Base-by-base conservation (phyloP, 139 green algal genomes). In the Haematococcus lacustris region DNA sequence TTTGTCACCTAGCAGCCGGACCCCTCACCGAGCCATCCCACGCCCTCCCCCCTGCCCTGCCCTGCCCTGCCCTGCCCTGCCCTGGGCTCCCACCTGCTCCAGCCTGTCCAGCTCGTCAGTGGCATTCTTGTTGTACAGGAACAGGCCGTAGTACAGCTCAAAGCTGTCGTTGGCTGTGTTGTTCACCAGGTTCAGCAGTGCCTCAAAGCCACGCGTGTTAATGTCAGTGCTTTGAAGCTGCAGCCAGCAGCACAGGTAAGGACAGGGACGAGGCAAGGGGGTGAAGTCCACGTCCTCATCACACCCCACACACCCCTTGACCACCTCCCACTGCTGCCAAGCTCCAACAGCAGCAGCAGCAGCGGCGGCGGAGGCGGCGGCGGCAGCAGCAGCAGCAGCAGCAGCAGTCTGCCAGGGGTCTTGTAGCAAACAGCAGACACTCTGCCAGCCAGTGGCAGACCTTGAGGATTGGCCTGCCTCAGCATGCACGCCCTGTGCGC, bases 71-170 rank as follows among this genome's bases (percentile, higher is more conserved):
- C 47, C 13, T 57, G 47, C 47, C 47, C 21, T 13, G 13, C 13
- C 21, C 13, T 21, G n/a, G 93, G 57, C 28, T 17, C 43, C 35
- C 53, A 78, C 73, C 40, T 80, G 35, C 50, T 85, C 80, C 41
- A 85, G 64, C 35, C 73, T 65, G 51, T 85, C 80, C 38, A 85
- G 76, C 70, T 80, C 70, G 2, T 80, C 74, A 38, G 68, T 75
- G 1, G 74, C 74, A 51, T 80, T 80, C 74, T 80, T 83, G 76
- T 98, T 98, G 90, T 99, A 99, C 89, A 99, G 93, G 83, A 99
- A 99, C 23, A 99, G 91, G 37, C 95, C 95, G 79, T 99, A 99
- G 90, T 99, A 99, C 5, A 99, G 90, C 59, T 99, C 95, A 75
- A 99, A 99, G 3, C 91, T 97, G 84, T 99, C 95, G 64, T 97